A percentile compares a stretch with the other conserved stretches of the same genome.
Conservation (phyloP, 208 protist species). For the Leishmania major region DNA sequence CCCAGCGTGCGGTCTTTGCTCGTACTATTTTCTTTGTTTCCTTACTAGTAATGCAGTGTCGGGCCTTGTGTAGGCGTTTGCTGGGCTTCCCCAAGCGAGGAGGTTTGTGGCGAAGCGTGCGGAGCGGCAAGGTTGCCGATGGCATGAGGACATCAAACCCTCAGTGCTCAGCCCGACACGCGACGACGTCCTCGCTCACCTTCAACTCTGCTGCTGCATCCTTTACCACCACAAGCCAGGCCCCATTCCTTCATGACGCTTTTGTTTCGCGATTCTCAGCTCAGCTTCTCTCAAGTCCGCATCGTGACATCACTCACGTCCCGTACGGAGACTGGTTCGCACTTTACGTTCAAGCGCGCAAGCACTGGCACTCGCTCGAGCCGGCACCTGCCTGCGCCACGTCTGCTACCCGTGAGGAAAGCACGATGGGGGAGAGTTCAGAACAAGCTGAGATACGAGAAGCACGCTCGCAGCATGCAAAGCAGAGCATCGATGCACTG, state of each 20-base stretch:
- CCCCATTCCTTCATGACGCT: neutral
- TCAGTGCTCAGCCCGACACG: slow-evolving; percentile 3
- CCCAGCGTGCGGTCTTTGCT: neutral
- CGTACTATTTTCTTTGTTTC: neutral
- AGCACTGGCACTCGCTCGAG: slow-evolving; percentile 16
- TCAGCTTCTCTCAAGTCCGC: slow-evolving; percentile 45
- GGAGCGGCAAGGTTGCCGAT: neutral
- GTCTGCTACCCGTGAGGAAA: neutral
- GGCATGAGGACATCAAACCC: neutral
- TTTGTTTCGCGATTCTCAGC: slow-evolving; percentile 29
- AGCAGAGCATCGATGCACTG: slow-evolving; percentile 40
- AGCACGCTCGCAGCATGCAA: slow-evolving; percentile 3
- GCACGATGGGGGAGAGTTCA: neutral
- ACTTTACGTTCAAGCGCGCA: slow-evolving; percentile 54
- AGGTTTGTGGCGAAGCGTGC: neutral
- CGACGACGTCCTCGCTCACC: neutral
- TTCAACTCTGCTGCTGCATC: neutral
- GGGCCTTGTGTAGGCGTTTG: neutral
- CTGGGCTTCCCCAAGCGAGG: neutral
- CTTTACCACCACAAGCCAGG: neutral
- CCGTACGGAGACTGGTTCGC: slow-evolving; percentile 75
- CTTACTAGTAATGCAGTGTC: neutral
- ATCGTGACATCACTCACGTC: slow-evolving; percentile 64
- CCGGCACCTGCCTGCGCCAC: neutral
- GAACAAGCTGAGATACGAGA: slow-evolving; percentile 1